These are phyloP conservation scores for Hypoxylon cercidicola DNA, from an alignment of 495 filamentous ascomycete species.

Conservation along the genomic window DNA sequence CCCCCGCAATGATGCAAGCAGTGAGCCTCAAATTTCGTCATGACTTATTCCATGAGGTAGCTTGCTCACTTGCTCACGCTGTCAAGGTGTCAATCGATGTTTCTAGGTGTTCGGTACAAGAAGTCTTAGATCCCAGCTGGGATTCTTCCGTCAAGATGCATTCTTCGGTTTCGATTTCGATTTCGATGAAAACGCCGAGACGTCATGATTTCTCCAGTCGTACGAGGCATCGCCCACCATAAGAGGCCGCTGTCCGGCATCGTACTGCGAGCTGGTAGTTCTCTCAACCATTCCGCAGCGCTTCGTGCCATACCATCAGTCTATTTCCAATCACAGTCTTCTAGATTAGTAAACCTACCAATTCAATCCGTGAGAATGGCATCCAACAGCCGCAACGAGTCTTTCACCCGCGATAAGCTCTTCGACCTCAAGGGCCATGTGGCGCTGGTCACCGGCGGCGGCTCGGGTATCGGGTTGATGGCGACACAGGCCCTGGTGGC, in stretches of 20 bases:
- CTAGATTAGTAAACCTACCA: conserved; percentile 4
- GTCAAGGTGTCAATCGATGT: conserved; percentile 5
- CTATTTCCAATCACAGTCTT: background rate
- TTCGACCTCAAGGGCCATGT: conserved; percentile 72
- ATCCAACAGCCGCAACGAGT: conserved; percentile 53
- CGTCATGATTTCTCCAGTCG: conserved; percentile 43
- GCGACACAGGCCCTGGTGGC: conserved; percentile 80
- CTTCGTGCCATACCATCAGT: conserved; percentile 2
- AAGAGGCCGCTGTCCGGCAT: conserved; percentile 18
- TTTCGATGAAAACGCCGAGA: conserved; percentile 28
- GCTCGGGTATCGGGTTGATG: conserved; percentile 78
- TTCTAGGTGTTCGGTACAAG: no score
- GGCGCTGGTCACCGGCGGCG: conserved; percentile 69
- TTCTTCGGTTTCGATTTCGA: conserved; percentile 14
- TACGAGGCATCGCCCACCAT: conserved; percentile 24
- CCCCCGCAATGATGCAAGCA: conserved; percentile 33
- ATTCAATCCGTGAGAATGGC: conserved; percentile 54
- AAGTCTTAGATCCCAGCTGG: no score
- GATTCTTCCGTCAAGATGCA: conserved; percentile 11
- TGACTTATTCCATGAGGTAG: no score
- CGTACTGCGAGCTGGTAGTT: conserved; percentile 15
- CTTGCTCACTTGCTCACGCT: background rate
- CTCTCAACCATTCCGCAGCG: background rate
- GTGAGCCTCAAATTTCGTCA: conserved; percentile 25
- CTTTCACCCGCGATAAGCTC: conserved; percentile 64